Conservation (phyloP, 1,139 yeast genomes). For the Protomyces pachydermus region DNA sequence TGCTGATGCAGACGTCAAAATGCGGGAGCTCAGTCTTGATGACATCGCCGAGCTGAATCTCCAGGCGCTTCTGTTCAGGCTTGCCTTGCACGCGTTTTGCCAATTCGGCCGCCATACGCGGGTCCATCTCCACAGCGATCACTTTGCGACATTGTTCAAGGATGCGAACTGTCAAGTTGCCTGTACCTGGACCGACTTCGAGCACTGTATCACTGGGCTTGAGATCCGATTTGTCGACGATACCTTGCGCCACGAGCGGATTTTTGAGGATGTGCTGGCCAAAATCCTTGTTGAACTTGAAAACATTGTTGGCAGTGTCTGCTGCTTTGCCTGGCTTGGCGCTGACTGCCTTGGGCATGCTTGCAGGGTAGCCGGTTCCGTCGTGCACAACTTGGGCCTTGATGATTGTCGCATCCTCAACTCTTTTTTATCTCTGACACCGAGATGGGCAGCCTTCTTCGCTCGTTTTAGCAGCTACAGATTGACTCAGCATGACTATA, state of each 20-base stretch:
- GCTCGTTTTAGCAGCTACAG: too few species aligned
- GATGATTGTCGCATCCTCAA: too few species aligned
- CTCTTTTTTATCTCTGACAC: too few species aligned
- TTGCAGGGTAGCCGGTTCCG: too few species aligned
- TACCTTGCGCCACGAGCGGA: conserved; percentile 95
- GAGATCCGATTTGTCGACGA: conserved; percentile 91
- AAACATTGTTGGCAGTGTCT: conserved; percentile 31
- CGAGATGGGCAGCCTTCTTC: too few species aligned
- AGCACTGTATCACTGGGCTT: conserved; percentile 87
- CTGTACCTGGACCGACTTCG: conserved; percentile 99
- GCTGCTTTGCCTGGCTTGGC: conserved; percentile 23
- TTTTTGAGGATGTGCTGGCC: conserved; percentile 97
- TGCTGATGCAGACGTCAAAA: conserved; percentile 91
- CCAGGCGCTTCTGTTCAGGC: conserved; percentile 83
- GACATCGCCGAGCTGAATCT: conserved; percentile 87
- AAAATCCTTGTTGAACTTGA: conserved; percentile 75
- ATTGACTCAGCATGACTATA: too few species aligned
- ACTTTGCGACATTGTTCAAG: conserved; percentile 88
- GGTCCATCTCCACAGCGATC: conserved; percentile 96
- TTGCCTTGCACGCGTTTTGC: conserved; percentile 97
- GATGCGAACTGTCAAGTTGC: conserved; percentile 89
- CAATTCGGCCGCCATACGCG: conserved; percentile 98
- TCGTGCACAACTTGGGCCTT: too few species aligned
- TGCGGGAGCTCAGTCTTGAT: conserved; percentile 94
- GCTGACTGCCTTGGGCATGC: conserved; percentile 20